A percentile compares a stretch with the other conserved stretches of the same genome.
These are phyloP conservation scores for Forsythia viridissima DNA, from an alignment of 257 asterid species.

Conservation along the genomic window DNA sequence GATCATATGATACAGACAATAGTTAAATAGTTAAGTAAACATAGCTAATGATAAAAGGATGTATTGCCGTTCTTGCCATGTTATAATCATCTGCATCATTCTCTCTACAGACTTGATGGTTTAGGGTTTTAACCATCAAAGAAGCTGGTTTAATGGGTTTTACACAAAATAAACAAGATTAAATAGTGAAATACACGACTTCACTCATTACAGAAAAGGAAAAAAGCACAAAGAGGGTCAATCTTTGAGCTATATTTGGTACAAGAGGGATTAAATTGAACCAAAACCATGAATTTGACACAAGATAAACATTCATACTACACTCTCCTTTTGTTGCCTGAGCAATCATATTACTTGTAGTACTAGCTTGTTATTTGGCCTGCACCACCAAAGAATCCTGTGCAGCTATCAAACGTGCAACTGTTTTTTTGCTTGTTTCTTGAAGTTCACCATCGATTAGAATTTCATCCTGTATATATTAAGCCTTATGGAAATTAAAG, in stretches of 20 bases:
- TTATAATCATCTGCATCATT: no score
- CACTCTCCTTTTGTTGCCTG: constrained; percentile 75
- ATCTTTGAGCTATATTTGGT: not conserved
- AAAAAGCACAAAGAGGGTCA: no score
- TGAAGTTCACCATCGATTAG: constrained; percentile 97
- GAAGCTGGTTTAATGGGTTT: no score
- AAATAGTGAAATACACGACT: no score
- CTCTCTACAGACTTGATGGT: no score
- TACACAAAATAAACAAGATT: no score
- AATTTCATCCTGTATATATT: constrained; percentile 87
- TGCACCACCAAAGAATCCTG: constrained; percentile 97
- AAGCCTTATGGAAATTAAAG: constrained; percentile 97
- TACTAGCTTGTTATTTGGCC: constrained; percentile 91
- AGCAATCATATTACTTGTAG: constrained; percentile 81
- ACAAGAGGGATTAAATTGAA: not conserved
- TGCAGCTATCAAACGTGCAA: constrained; percentile 92
- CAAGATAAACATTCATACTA: not conserved
- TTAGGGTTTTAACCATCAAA: no score
- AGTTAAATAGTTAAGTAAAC: no score
- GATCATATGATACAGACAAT: no score
- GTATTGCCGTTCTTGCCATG: no score
- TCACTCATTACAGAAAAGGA: no score
- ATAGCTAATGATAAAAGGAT: no score
- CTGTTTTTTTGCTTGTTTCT: constrained; percentile 98
- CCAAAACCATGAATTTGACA: not conserved